Base-by-base conservation (phyloP, 257 asterid species). In the Asclepias syriaca region DNA sequence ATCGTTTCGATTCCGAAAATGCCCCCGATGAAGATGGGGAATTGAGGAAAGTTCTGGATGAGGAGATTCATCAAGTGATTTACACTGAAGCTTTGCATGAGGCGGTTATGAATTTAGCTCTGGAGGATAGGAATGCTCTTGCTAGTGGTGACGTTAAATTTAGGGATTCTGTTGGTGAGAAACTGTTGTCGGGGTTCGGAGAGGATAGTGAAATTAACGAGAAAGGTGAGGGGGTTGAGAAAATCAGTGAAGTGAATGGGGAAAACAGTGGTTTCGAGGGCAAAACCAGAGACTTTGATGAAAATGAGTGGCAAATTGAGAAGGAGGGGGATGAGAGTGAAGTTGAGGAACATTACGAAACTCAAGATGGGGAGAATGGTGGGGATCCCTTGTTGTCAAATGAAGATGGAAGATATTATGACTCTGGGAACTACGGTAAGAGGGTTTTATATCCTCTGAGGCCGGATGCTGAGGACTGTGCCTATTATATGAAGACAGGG, bases 391-490 rank as follows among this genome's bases (percentile, higher is more conserved):
- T 11, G 18, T 3, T 29, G 21, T 48, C 63, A 29, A 68, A 68
- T 68, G 61, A 68, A 75, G 64, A 55, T 64, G 56, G 65, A 50
- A 69, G 71, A 43, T 56, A 60, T 27, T 19, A 70, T 51, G 72
- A 66, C 40, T 14, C n/a, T 43, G 37, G 53, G 48, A 63, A 19
- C 68, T 70, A 59, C 45, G 72, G 43, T 71, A 77, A 77, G 88
- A 83, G 69, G 79, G 24, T 43, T 68, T 75, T 53, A 73, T 94
- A 88, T 79, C 98, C 99, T 0, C 27, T 85, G 83, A 84, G 99
- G 79, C 89, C 91, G 21, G 99, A 89, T 71, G 96, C 96, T 0
- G 97, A 86, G 82, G 99, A 90, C 78, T 95, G 99, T 68, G 51
- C 94, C 0, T 95, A 50, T 80, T 95, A 84, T 68, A 74, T 90